These are phyloP conservation scores for Hyphochytrium catenoides DNA, from an alignment of 352 stramenopile species.

Conservation along the genomic window DNA sequence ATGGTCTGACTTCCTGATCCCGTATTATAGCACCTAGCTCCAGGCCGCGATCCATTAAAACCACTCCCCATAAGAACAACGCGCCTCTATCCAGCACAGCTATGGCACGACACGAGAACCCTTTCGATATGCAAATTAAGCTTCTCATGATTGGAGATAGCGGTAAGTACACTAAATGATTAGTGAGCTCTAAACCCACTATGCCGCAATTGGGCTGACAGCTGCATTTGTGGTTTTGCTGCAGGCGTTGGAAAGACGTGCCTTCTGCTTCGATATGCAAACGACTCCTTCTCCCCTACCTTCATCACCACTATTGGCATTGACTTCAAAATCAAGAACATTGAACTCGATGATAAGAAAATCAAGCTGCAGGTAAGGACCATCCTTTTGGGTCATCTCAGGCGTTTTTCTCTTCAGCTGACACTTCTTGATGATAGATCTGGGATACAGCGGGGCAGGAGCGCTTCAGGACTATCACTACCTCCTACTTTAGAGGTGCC, in stretches of 20 bases:
- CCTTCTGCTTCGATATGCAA: constrained; percentile 57
- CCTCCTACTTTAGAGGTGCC: constrained; percentile 93
- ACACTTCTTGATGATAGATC: constrained; percentile 24
- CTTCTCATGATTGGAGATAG: constrained; percentile 91
- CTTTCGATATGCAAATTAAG: constrained; percentile 94
- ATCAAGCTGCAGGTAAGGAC: constrained; percentile 75
- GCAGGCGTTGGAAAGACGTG: constrained; percentile 65
- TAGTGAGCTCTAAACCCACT: too few relatives aligned
- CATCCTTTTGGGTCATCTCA: neutral
- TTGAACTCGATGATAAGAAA: constrained; percentile 81
- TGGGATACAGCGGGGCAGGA: constrained; percentile 97
- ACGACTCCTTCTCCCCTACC: constrained; percentile 66
- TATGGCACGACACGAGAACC: constrained; percentile 72
- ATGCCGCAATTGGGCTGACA: too few relatives aligned
- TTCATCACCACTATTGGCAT: constrained; percentile 73
- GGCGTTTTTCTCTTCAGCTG: neutral
- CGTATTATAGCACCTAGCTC: too few relatives aligned
- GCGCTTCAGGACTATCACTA: constrained; percentile 97
- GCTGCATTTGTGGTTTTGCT: too few relatives aligned
- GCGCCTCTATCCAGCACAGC: too few relatives aligned
- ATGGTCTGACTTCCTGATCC: too few relatives aligned
- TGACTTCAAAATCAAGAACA: constrained; percentile 76
- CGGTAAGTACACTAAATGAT: constrained; percentile 23
- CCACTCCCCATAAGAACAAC: too few relatives aligned
- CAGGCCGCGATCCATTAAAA: too few relatives aligned